Conservation (phyloP, 2,329 filamentous ascomycete species). For the Fusarium caatingaense region DNA sequence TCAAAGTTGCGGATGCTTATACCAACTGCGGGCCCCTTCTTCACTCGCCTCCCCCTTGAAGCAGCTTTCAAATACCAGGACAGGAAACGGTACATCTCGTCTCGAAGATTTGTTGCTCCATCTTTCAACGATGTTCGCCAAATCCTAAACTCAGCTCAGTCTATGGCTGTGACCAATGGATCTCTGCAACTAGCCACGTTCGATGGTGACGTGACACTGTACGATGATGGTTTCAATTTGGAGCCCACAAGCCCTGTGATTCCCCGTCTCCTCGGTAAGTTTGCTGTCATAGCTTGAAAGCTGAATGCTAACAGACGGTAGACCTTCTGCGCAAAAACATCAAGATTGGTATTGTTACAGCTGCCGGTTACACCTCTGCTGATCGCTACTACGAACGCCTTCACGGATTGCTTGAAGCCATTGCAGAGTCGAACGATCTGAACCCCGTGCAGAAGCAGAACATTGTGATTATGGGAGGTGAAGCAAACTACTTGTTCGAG, state of each 20-base stretch:
- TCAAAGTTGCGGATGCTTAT: slow-evolving; percentile 95
- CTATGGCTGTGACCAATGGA: slow-evolving; percentile 87
- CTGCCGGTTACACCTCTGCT: slow-evolving; percentile 92
- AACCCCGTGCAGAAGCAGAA: slow-evolving; percentile 77
- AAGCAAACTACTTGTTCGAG: slow-evolving; percentile 94
- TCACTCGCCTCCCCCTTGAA: slow-evolving; percentile 86
- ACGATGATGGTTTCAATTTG: slow-evolving; percentile 87
- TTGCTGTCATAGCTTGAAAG: not conserved
- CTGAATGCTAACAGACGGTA: slow-evolving; percentile 32
- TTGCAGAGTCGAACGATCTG: slow-evolving; percentile 69
- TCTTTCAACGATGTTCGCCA: slow-evolving; percentile 97
- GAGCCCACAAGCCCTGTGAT: slow-evolving; percentile 83
- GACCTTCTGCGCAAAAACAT: slow-evolving; percentile 82
- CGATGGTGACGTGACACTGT: slow-evolving; percentile 96
- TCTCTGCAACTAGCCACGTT: slow-evolving; percentile 90
- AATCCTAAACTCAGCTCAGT: slow-evolving; percentile 92
- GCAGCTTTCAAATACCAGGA: slow-evolving; percentile 95
- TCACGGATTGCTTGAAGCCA: slow-evolving; percentile 85
- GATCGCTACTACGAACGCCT: slow-evolving; percentile 88
- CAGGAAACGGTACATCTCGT: slow-evolving; percentile 84
- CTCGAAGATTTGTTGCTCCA: slow-evolving; percentile 90
- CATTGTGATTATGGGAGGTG: slow-evolving; percentile 92
- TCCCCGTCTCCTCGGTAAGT: slow-evolving; percentile 64
- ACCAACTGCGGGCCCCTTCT: slow-evolving; percentile 91
- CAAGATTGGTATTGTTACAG: slow-evolving; percentile 94